Evolutionary conservation across 345 rosid species (phyloP).

Genomic region (Linum trigynum): DNA sequence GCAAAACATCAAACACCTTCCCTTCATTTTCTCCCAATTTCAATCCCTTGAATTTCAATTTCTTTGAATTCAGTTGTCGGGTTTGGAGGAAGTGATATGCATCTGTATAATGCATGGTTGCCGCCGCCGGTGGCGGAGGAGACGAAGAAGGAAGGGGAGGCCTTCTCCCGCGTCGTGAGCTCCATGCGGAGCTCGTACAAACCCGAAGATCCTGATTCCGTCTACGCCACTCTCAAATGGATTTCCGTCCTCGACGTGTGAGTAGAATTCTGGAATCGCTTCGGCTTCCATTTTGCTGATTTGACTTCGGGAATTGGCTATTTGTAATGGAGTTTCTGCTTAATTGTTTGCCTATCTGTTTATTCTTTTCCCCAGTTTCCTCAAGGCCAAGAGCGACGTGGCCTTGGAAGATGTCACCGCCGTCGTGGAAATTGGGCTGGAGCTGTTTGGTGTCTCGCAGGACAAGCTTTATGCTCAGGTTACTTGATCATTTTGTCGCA

Average conservation of each 20-base stretch:
- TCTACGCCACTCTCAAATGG: constrained; percentile 83
- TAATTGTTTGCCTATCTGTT: background rate
- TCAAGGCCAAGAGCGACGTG: constrained; percentile 87
- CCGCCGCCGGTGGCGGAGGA: constrained; percentile 91
- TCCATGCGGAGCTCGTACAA: constrained; percentile 52
- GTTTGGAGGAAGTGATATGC: constrained; percentile 33
- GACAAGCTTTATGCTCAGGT: constrained; percentile 86
- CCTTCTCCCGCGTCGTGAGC: constrained; percentile 59
- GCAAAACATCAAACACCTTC: background rate
- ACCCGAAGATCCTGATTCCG: constrained; percentile 84
- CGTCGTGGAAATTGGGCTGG: constrained; percentile 59
- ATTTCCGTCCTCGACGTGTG: constrained; percentile 87
- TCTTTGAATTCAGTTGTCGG: background rate
- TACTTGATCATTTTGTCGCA: background rate
- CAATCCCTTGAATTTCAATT: background rate
- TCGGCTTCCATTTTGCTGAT: too few relatives aligned
- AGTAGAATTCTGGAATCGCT: constrained; percentile 5
- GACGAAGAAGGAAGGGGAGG: constrained; percentile 65
- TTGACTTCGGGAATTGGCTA: too few relatives aligned
- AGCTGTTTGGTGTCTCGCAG: constrained; percentile 58
- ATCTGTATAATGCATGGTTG: constrained; percentile 89
- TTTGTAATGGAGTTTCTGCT: background rate
- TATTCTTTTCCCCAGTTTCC: constrained; percentile 35
- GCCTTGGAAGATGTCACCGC: constrained; percentile 61
- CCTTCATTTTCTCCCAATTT: too few relatives aligned